Percentiles rank a stretch among this genome's conserved stretches.
phyloP scores from a whole-genome alignment of 345 rosid species.

The Pugionium dolabratum region DNA sequence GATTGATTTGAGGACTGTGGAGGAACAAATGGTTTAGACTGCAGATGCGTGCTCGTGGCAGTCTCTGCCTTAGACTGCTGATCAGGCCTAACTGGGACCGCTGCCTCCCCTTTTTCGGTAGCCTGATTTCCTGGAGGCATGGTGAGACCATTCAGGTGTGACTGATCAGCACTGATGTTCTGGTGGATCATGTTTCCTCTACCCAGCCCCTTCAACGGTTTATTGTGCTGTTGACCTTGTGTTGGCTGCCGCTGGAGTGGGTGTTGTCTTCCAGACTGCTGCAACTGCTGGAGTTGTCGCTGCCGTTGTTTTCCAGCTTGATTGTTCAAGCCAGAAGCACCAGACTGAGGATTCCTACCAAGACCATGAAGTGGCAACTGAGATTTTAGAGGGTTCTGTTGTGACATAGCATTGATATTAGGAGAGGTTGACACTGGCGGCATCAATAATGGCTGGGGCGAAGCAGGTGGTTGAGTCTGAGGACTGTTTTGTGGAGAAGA shows the following conservation, averaged over 20 bases:
- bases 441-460: constrained; percentile 56
- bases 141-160: constrained; percentile 70
- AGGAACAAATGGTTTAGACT: constrained; percentile 60
- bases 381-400: constrained; percentile 63
- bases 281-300: constrained; percentile 73
- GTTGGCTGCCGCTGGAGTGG: constrained; percentile 78
- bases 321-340: constrained; percentile 59
- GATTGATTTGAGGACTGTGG: constrained; percentile 56
- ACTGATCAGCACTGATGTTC: constrained; percentile 62
- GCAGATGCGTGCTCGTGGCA: constrained; percentile 48
- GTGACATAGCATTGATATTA: constrained; percentile 48
- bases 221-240: constrained; percentile 69
- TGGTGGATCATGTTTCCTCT: constrained; percentile 82
- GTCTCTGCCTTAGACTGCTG: constrained; percentile 63
- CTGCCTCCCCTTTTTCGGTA: constrained; percentile 70
- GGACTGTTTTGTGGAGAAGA: constrained; percentile 68
- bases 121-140: constrained; percentile 57
- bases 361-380: constrained; percentile 62
- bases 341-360: constrained; percentile 59
- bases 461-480: constrained; percentile 64
- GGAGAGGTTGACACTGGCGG: constrained; percentile 58
- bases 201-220: constrained; percentile 73
- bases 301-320: constrained; percentile 88
- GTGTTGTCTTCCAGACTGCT: constrained; percentile 81
- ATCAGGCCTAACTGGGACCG: constrained; percentile 61